These are phyloP conservation scores for Termitomyces heimii DNA, from an alignment of 768 basidiomycete species.

Conservation along the genomic window DNA sequence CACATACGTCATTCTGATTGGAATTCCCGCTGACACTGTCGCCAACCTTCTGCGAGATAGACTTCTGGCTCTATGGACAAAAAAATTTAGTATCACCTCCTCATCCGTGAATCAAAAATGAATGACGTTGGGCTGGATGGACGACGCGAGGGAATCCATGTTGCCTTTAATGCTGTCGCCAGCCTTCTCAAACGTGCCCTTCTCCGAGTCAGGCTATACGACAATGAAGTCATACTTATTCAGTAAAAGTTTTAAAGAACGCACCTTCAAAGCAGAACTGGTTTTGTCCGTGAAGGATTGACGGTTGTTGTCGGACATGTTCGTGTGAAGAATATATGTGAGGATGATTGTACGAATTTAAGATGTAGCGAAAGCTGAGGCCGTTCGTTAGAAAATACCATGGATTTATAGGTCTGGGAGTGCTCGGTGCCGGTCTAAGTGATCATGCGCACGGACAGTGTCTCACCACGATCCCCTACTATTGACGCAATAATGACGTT, in stretches of 20 bases:
- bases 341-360: background rate
- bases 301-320: constrained; percentile 52
- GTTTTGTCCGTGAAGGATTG: constrained; percentile 59
- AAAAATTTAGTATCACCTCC: background rate
- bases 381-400: no score
- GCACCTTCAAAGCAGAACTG: constrained; percentile 42
- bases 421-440: background rate
- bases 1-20: constrained; percentile 35
- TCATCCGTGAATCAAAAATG: no score
- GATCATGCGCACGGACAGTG: background rate
- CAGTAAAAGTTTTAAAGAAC: background rate
- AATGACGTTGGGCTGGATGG: constrained; percentile 44
- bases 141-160: constrained; percentile 40
- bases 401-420: background rate
- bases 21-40: constrained; percentile 43
- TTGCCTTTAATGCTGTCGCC: constrained; percentile 44
- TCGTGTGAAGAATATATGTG: constrained; percentile 4
- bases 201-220: constrained; percentile 52
- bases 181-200: constrained; percentile 44
- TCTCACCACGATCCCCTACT: background rate
- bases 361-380: background rate
- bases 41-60: constrained; percentile 38
- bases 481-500: background rate
- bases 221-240: background rate
- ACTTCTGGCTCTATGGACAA: constrained; percentile 45